Percentiles rank a stretch among this genome's conserved stretches.
Evolutionary conservation across 345 rosid genomes (phyloP).

Genomic region (Citrus sp.): DNA sequence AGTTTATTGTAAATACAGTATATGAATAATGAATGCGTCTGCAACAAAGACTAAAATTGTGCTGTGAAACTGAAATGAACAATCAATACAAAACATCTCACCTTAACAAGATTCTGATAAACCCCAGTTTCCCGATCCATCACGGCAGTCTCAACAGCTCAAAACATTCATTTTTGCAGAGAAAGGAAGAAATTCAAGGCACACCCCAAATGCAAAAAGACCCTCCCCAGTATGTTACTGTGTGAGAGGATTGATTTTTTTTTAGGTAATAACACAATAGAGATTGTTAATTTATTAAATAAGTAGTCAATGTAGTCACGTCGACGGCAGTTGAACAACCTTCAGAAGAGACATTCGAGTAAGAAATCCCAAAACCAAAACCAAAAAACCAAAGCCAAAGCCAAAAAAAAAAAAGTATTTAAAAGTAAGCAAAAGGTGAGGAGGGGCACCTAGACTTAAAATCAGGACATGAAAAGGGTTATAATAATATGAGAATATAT

Average conservation of each 20-base stretch:
- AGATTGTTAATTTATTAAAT: background rate
- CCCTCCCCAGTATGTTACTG: background rate
- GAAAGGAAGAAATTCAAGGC: constrained; percentile 20
- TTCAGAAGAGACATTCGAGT: constrained; percentile 16
- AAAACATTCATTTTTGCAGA: constrained; percentile 27
- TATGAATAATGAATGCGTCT: constrained; percentile 11
- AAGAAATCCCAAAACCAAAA: constrained; percentile 5
- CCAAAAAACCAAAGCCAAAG: too few relatives aligned
- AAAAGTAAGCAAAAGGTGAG: background rate
- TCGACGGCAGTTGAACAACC: constrained; percentile 40
- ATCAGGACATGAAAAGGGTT: background rate
- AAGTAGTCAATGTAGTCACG: constrained; percentile 9
- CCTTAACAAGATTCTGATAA: constrained; percentile 47
- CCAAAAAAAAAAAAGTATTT: too few relatives aligned
- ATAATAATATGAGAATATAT: background rate
- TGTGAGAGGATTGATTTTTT: background rate
- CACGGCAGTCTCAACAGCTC: constrained; percentile 22
- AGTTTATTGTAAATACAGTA: background rate
- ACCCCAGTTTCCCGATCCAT: constrained; percentile 70
- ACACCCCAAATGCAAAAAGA: constrained; percentile 25
- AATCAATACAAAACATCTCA: constrained; percentile 21
- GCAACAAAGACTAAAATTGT: constrained; percentile 8
- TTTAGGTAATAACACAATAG: background rate
- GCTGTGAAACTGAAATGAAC: constrained; percentile 7
- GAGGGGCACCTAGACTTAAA: constrained; percentile 13